A percentile compares a stretch with the other conserved stretches of the same genome.
These are phyloP conservation scores for Leptographium lundbergii DNA, from an alignment of 2,329 filamentous ascomycete genomes.

Conservation along the genomic window DNA sequence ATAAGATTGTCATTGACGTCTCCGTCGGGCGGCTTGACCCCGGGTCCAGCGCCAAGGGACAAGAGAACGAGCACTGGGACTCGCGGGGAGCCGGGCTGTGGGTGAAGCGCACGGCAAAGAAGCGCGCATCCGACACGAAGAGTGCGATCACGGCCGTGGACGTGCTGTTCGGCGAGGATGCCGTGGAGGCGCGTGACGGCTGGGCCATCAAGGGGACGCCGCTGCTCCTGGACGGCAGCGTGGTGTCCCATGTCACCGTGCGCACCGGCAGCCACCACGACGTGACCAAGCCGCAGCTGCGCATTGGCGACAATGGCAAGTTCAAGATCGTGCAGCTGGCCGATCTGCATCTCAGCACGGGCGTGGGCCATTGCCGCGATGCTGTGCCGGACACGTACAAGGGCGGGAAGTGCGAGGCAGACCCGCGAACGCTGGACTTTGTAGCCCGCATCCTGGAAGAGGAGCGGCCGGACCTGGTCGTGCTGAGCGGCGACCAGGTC, in stretches of 20 bases:
- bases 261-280: slow-evolving; percentile 56
- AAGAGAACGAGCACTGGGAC: slow-evolving; percentile 59
- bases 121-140: slow-evolving; percentile 61
- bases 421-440: slow-evolving; percentile 84
- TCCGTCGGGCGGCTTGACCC: slow-evolving; percentile 64
- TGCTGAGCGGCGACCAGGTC: slow-evolving; percentile 87
- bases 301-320: slow-evolving; percentile 76
- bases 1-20: slow-evolving; percentile 71
- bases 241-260: slow-evolving; percentile 65
- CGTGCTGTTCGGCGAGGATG: slow-evolving; percentile 80
- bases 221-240: slow-evolving; percentile 53
- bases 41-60: slow-evolving; percentile 37
- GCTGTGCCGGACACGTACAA: slow-evolving; percentile 63
- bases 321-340: slow-evolving; percentile 97
- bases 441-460: slow-evolving; percentile 73
- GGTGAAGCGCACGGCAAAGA: slow-evolving; percentile 62
- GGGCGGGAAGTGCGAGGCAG: slow-evolving; percentile 75
- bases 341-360: slow-evolving; percentile 90
- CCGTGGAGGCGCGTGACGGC: slow-evolving; percentile 73
- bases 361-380: slow-evolving; percentile 73
- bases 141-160: slow-evolving; percentile 70
- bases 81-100: slow-evolving; percentile 64
- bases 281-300: slow-evolving; percentile 55
- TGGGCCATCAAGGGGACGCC: slow-evolving; percentile 71
- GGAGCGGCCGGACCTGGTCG: slow-evolving; percentile 84